Evolutionary conservation across 164 flowering plant genomes (phyloP), one percentile per base, ranked within the genome.

Genomic region (Umbilicus rupestris): DNA sequence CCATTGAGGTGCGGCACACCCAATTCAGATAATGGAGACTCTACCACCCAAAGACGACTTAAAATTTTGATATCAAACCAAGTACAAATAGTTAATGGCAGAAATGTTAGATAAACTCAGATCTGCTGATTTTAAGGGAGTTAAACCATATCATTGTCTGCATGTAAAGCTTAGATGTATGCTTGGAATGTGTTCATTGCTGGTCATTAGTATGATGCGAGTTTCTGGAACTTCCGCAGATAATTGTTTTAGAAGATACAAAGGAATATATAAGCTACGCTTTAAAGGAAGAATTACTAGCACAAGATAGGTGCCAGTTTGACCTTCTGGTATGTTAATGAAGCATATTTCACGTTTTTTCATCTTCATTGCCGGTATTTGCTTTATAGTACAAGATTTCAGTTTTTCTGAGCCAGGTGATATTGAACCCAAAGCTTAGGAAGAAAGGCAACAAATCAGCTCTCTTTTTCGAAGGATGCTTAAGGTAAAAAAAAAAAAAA

Each of bases 221-320:
- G 7, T 35, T 28, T 64, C n/a, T 72, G 29, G 7, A 42, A 10
- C 14, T 39, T 65, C 8, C 74, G 78, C 83, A 94, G 98, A 89
- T 94, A 19, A 85, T 90, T 71, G 98, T 89, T 60, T 73, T 94
- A 80, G 98, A 94, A 79, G 98, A 94, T 75, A 90, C 92, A 62
- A 74, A 76, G 72, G 90, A 87, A 63, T 90, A 89, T 70, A 85
- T 90, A 3, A 75, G 92, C 65, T 90, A 90, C 82, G 82, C 79
- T 46, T 80, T 82, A 19, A 86, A 84, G 80, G 81, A 84, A 69
- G 94, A 85, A 68, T 81, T 29, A 50, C 74, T 78, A 74, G 88
- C 87, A 64, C 96, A 86, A 73, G 88, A 89, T 44, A 76, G 97
- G 49, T 83, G 66, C 15, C 83, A 94, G 59, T 90, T 88, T 77